Evolutionary conservation across 441 rosid genomes (phyloP).

Genomic region (Populus hybrid): DNA sequence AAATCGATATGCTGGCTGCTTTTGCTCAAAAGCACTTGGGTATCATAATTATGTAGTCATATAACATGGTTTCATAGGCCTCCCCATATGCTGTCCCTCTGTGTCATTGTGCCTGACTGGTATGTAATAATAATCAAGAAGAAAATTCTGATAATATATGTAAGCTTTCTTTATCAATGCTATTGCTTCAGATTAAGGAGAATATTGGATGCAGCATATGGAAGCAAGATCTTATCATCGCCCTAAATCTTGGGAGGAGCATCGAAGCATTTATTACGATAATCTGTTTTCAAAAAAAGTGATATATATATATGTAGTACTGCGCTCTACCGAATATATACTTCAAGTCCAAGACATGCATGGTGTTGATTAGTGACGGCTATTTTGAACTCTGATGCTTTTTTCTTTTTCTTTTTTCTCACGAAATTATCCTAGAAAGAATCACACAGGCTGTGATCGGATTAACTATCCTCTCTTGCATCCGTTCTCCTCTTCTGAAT

Average conservation of each 20-base stretch:
- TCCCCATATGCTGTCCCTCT: background rate
- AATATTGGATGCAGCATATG: background rate
- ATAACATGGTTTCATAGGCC: background rate
- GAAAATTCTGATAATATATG: background rate
- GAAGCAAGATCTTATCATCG: background rate
- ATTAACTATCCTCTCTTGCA: background rate
- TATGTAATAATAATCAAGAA: background rate
- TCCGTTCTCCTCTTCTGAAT: background rate
- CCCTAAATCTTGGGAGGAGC: background rate
- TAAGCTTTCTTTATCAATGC: background rate
- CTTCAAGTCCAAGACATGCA: background rate
- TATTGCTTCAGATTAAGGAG: background rate
- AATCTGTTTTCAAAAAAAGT: too few species aligned
- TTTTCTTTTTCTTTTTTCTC: too few species aligned
- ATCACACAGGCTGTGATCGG: background rate
- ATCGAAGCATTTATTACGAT: background rate
- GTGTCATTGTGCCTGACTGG: background rate
- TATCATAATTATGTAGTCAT: slow-evolving; percentile 12
- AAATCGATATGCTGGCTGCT: slow-evolving; percentile 27
- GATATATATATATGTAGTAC: too few species aligned
- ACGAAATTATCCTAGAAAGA: background rate
- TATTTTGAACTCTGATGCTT: background rate
- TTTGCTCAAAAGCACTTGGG: slow-evolving; percentile 30
- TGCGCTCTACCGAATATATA: background rate
- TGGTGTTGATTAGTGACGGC: background rate